Conservation (phyloP, 352 stramenopile species). For the Globisporangium perplexum region DNA sequence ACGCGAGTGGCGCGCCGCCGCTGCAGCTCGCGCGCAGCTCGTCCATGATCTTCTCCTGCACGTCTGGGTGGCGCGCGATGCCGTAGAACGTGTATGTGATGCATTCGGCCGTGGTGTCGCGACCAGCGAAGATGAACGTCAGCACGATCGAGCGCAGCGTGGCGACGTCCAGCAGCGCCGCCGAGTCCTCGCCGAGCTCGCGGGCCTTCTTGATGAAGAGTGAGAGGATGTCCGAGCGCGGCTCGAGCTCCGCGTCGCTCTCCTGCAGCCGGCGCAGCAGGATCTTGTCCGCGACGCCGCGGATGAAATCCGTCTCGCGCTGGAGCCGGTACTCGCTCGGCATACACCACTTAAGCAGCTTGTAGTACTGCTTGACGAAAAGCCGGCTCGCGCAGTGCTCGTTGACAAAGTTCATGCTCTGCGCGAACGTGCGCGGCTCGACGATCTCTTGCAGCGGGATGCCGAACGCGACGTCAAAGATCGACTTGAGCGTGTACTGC, state of each 20-base stretch:
- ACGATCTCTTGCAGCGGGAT: conserved; percentile 24
- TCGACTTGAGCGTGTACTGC: conserved; percentile 45
- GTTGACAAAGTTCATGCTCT: conserved; percentile 51
- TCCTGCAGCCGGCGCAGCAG: conserved; percentile 32
- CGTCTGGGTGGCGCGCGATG: conserved; percentile 44
- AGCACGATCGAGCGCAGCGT: conserved; percentile 64
- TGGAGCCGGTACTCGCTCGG: conserved; percentile 45
- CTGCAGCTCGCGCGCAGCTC: conserved; percentile 23
- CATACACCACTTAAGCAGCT: conserved; percentile 49
- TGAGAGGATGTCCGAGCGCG: conserved; percentile 40
- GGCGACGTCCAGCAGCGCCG: conserved; percentile 15
- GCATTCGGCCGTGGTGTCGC: conserved; percentile 70
- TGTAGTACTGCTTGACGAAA: conserved; percentile 66
- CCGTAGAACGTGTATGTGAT: conserved; percentile 78
- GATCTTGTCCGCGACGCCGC: conserved; percentile 32
- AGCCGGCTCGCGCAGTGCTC: conserved; percentile 37
- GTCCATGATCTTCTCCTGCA: conserved; percentile 53
- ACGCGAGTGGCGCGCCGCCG: conserved; percentile 5
- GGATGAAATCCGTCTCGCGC: conserved; percentile 20
- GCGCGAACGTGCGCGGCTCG: conserved; percentile 22
- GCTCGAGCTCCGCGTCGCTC: conserved; percentile 19
- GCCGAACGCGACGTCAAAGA: conserved; percentile 58
- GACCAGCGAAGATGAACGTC: conserved; percentile 82
- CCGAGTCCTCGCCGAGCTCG: conserved; percentile 22
- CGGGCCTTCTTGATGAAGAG: conserved; percentile 50